Conservation (phyloP, 129 eudicot genomes). For the Artemisia argyi region DNA sequence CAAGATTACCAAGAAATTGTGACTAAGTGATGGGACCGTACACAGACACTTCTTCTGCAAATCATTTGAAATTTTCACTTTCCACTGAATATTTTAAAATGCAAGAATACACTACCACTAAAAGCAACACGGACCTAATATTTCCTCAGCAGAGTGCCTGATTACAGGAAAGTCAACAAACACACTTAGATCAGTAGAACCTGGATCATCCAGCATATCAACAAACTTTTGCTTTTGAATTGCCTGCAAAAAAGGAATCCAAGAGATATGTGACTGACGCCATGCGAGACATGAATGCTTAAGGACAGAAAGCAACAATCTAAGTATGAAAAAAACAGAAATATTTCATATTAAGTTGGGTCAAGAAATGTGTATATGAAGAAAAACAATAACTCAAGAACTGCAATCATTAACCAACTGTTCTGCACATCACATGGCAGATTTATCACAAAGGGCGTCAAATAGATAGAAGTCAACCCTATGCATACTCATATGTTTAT, state of each 20-base stretch:
- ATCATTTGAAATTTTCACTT: too few relatives aligned
- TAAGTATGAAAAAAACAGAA: not conserved
- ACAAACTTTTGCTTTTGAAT: constrained; percentile 94
- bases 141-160: constrained; percentile 88
- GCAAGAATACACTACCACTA: not conserved
- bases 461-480: not conserved
- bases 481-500: not conserved
- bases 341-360: not conserved
- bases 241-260: constrained; percentile 54
- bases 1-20: too few relatives aligned
- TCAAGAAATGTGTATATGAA: not conserved
- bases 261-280: too few relatives aligned
- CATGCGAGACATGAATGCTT: too few relatives aligned
- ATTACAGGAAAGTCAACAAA: constrained; percentile 90
- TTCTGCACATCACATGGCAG: not conserved
- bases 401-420: not conserved
- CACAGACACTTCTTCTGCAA: too few relatives aligned
- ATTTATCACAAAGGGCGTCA: not conserved
- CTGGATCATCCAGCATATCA: constrained; percentile 83
- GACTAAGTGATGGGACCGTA: too few relatives aligned
- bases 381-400: not conserved
- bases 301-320: not conserved
- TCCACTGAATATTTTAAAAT: not conserved
- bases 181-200: constrained; percentile 93
- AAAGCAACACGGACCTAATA: constrained; percentile 54